phyloP scores from a whole-genome alignment of 192 early-diverging fungal genomes.

The Podila minutissima region DNA sequence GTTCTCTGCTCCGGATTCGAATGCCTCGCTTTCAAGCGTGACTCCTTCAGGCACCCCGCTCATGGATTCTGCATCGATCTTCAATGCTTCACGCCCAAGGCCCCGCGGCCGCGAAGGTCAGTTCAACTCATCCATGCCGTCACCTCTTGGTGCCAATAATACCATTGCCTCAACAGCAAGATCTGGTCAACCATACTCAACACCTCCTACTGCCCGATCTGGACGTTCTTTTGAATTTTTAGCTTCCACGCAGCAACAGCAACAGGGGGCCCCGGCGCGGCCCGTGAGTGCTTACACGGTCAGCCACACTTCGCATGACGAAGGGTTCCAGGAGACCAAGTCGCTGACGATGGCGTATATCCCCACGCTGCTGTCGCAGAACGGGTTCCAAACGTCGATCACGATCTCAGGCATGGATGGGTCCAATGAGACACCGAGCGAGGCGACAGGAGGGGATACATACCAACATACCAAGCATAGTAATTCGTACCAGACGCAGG shows the following conservation, averaged over 20 bases:
- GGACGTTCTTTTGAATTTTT: no score
- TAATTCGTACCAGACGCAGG: neutral
- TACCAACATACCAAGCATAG: neutral
- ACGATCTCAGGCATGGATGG: neutral
- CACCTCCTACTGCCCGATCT: no score
- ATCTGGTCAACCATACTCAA: no score
- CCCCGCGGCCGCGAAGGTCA: neutral
- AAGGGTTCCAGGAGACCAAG: constrained; percentile 16
- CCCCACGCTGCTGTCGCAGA: neutral
- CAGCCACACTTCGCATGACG: constrained; percentile 20
- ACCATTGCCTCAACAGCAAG: no score
- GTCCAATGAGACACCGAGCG: neutral
- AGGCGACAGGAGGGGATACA: neutral
- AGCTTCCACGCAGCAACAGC: constrained; percentile 3
- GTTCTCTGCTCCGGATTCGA: constrained; percentile 15
- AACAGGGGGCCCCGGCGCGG: neutral
- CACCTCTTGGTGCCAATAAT: no score
- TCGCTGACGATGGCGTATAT: constrained; percentile 12
- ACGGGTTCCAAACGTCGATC: neutral
- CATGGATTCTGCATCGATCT: constrained; percentile 16
- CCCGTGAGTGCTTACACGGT: constrained; percentile 29
- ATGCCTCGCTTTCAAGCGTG: constrained; percentile 2
- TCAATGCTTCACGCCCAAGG: constrained; percentile 1
- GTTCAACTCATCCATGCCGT: neutral
- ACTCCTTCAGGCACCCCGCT: neutral